These are phyloP conservation scores for Hyaloperonospora arabidopsidis DNA, from an alignment of 352 stramenopile species.

Conservation along the genomic window DNA sequence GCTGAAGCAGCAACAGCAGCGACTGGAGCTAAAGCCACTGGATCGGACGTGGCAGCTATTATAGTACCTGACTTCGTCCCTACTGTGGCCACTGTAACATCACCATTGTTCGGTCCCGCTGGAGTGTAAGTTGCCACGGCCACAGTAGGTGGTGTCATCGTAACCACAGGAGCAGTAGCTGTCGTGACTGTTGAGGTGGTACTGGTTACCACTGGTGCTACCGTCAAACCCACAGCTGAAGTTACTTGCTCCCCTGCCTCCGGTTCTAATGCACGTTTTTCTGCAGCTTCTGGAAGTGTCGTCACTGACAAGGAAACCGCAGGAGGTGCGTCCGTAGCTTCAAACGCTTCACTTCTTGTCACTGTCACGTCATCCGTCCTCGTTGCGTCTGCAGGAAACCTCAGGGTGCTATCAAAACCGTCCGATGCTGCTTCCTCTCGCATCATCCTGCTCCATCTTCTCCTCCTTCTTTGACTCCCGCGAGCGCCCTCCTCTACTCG, in stretches of 20 bases:
- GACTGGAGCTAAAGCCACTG: conserved; percentile 1
- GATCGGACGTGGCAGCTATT: neutral
- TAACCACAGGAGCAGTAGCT: conserved; percentile 1
- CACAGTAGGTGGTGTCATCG: neutral
- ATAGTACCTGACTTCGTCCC: conserved; percentile 2
- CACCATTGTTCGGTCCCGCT: too few relatives aligned
- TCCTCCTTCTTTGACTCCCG: conserved; percentile 6
- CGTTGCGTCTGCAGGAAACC: conserved; percentile 1
- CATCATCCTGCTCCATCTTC: conserved; percentile 12
- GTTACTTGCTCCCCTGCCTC: neutral
- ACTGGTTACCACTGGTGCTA: conserved; percentile 1
- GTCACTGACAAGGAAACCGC: neutral
- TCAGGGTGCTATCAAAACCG: conserved; percentile 4
- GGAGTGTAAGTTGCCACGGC: neutral
- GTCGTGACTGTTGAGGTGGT: neutral
- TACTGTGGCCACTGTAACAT: neutral
- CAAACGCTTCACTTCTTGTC: neutral
- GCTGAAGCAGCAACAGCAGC: neutral
- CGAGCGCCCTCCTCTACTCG: conserved; percentile 5
- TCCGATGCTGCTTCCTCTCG: conserved; percentile 10
- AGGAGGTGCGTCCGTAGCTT: neutral
- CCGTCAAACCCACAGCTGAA: neutral
- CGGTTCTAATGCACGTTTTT: neutral
- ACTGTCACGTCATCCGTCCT: neutral
- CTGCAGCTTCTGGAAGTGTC: neutral